phyloP scores from a whole-genome alignment of 768 basidiomycete species.

The Lactarius sp. region DNA sequence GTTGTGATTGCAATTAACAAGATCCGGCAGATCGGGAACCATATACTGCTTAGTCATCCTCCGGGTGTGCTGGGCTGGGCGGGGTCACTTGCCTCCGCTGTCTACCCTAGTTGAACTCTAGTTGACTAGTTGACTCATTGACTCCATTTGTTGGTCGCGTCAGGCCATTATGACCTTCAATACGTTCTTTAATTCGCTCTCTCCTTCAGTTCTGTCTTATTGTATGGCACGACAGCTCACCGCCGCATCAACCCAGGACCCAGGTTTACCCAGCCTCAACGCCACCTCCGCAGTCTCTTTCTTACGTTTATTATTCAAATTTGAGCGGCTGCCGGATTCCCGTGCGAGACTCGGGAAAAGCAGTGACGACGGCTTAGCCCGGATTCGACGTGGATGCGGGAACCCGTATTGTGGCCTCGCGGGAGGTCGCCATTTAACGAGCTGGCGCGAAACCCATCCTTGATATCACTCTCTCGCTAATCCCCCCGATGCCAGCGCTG shows the following conservation, averaged over 20 bases:
- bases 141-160: too few species aligned
- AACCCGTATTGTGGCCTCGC: not conserved
- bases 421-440: not conserved
- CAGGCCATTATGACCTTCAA: too few species aligned
- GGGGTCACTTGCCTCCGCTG: too few species aligned
- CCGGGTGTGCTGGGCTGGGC: too few species aligned
- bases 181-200: not conserved
- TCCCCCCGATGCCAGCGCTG: not conserved
- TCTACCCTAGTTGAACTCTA: too few species aligned
- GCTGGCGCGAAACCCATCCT: not conserved
- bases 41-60: not conserved
- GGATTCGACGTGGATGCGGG: not conserved
- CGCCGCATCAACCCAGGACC: too few species aligned
- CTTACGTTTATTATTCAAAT: not conserved
- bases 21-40: too few species aligned
- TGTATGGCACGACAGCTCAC: not conserved
- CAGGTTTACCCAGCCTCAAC: not conserved
- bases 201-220: not conserved
- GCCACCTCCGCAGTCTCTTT: not conserved
- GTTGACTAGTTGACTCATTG: too few species aligned
- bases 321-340: not conserved
- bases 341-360: not conserved
- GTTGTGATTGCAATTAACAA: too few species aligned
- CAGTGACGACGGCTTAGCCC: not conserved
- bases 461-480: not conserved